phyloP scores from a whole-genome alignment of 768 basidiomycete species.

The Termitomyces eurrhizus region DNA sequence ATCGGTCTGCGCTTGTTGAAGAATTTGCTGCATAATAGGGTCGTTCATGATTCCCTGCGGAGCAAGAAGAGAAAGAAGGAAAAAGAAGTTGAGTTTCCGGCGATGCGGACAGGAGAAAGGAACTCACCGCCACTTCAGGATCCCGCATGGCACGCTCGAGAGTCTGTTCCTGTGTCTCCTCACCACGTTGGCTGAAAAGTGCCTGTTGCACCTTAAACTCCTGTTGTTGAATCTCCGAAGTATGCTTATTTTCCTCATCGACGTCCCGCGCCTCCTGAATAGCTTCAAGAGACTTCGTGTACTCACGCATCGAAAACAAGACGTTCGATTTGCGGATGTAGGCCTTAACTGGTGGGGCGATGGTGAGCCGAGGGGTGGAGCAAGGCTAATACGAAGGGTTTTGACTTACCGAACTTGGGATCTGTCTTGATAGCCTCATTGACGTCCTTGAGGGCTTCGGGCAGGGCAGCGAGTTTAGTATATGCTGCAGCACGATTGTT shows the following conservation, averaged over 20 bases:
- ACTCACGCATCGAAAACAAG: slow-evolving; percentile 87
- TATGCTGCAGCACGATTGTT: slow-evolving; percentile 99
- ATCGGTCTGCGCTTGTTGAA: slow-evolving; percentile 90
- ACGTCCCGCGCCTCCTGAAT: slow-evolving; percentile 71
- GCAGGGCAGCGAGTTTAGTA: slow-evolving; percentile 89
- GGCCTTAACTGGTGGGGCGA: slow-evolving; percentile 66
- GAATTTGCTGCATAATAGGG: slow-evolving; percentile 90
- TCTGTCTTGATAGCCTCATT: slow-evolving; percentile 92
- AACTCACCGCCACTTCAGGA: slow-evolving; percentile 86
- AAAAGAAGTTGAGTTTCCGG: slow-evolving; percentile 5
- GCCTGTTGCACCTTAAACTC: slow-evolving; percentile 81
- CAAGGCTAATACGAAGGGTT: neutral
- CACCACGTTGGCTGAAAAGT: slow-evolving; percentile 70
- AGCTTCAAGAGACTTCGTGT: slow-evolving; percentile 82
- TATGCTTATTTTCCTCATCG: slow-evolving; percentile 81
- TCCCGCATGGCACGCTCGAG: slow-evolving; percentile 94
- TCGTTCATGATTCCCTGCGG: slow-evolving; percentile 78
- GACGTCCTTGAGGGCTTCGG: slow-evolving; percentile 95
- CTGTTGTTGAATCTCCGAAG: slow-evolving; percentile 76
- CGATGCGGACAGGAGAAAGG: neutral
- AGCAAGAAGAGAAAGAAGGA: slow-evolving; percentile 2
- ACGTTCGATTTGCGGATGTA: slow-evolving; percentile 92
- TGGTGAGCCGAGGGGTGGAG: neutral
- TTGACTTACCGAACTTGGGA: slow-evolving; percentile 67
- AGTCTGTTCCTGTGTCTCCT: slow-evolving; percentile 91